These are phyloP conservation scores for Monoraphidium neglectum DNA, from an alignment of 139 green algal genomes.

Conservation along the genomic window DNA sequence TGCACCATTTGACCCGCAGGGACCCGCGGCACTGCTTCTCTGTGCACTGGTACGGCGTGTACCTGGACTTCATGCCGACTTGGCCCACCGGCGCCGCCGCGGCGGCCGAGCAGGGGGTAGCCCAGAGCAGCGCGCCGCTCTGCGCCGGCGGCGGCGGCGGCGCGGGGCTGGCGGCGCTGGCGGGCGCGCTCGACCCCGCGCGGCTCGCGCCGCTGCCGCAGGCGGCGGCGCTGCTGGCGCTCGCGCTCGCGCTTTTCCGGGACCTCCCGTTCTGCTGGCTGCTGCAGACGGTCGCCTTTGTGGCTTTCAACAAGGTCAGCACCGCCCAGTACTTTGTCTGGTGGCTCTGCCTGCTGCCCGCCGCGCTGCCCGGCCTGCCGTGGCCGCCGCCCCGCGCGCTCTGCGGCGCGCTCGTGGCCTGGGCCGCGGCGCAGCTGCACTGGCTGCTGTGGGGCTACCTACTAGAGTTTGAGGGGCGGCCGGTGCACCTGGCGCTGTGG, in stretches of 20 bases:
- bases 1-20: conserved; percentile 79
- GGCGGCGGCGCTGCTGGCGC: conserved; percentile 23
- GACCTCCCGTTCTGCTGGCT: conserved; percentile 31
- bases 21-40: conserved; percentile 97
- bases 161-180: background rate
- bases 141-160: background rate
- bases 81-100: background rate
- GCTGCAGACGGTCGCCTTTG: conserved; percentile 83
- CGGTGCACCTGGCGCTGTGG: conserved; percentile 68
- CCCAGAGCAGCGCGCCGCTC: no score
- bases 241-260: conserved; percentile 26
- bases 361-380: conserved; percentile 60
- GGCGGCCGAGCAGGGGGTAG: no score
- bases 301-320: conserved; percentile 91
- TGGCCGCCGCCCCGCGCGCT: conserved; percentile 25
- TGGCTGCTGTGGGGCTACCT: conserved; percentile 83
- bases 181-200: conserved; percentile 13
- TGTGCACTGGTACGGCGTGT: conserved; percentile 82
- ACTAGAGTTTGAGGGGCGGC: conserved; percentile 67
- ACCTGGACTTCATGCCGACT: conserved; percentile 56
- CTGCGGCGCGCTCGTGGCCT: conserved; percentile 25
- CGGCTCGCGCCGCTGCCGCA: conserved; percentile 35
- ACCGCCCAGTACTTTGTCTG: conserved; percentile 98
- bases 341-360: conserved; percentile 86
- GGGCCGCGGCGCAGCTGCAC: conserved; percentile 63